Evolutionary conservation across 129 eudicot genomes (phyloP).

Genomic region (Artemisia tridentata): DNA sequence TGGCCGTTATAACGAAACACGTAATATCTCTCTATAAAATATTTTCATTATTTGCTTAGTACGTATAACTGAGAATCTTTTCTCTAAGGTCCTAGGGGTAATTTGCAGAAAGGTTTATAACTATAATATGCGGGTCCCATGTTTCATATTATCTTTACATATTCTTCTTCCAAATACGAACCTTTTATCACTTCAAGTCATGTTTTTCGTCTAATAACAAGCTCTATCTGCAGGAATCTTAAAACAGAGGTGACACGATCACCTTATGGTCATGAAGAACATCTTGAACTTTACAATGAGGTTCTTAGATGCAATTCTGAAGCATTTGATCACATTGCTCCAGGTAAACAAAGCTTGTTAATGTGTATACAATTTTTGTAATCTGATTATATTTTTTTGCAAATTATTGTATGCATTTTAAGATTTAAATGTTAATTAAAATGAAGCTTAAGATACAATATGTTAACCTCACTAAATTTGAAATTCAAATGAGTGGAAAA

Average conservation of each 20-base stretch:
- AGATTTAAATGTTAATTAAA: background rate
- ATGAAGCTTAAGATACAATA: background rate
- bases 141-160: constrained; percentile 5
- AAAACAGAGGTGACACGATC: constrained; percentile 41
- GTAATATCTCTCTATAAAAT: constrained; percentile 4
- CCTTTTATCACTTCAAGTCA: constrained; percentile 1
- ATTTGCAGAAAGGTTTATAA: constrained; percentile 20
- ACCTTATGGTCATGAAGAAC: constrained; percentile 44
- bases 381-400: background rate
- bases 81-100: constrained; percentile 1
- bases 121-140: constrained; percentile 7
- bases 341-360: constrained; percentile 64
- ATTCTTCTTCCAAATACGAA: constrained; percentile 4
- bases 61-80: constrained; percentile 1
- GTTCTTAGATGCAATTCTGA: constrained; percentile 66
- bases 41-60: constrained; percentile 19
- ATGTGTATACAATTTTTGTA: background rate
- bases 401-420: background rate
- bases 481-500: constrained; percentile 13
- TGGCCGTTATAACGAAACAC: constrained; percentile 9
- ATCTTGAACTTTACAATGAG: constrained; percentile 60
- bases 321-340: constrained; percentile 59
- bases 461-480: background rate
- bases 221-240: constrained; percentile 56
- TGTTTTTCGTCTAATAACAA: constrained; percentile 16